Evolutionary conservation across 2,329 filamentous ascomycete genomes (phyloP), one percentile per base, ranked within the genome.

Genomic region (Alternaria brassicicola): DNA sequence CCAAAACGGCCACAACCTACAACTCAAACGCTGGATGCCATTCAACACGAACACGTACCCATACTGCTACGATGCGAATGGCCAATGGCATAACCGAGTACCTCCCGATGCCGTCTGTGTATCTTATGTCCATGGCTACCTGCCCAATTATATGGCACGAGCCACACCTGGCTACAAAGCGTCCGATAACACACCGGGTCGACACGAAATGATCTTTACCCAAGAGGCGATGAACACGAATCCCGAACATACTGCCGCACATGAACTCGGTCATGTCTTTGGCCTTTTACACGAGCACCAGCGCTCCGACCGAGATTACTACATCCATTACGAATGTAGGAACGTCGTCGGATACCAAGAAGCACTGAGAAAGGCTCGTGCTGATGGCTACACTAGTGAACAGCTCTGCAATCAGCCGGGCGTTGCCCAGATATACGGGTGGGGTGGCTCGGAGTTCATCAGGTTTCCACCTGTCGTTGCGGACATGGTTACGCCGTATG

Each of bases 261-360:
- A 52, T 6, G 50, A 52, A 26, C 9, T 45, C 2, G 50, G 50
- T 31, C 50, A 52, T 28, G 13, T 35, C 28, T 52, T 52, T 31
- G 50, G 50, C 17, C 50, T 52, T 2, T 6, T 26, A 1, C 28
- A 52, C 15, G 50, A 52, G 30, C 50, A 52, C 7, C 28, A 41
- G 25, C 50, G 50, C 17, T 5, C 38, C 4, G 50, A 52, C 19
- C 38, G 50, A 28, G 38, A 43, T 13, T 15, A 25, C 26, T 25
- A 35, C 38, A 23, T 43, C 4, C 8, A 17, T 6, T 43, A 12
- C 39, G 28, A 43, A 4, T 52, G 28, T 15, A 41, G 15, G n/a
- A 49, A 38, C 2, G 12, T 49, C 4, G 2, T 12, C 2, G 23
- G n/a, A 4, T 49, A 25, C 21, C 7, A 31, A 3, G 7, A 33